Percentiles rank a stretch among this genome's conserved stretches.
These are phyloP conservation scores for Wilhelminamyces savonicus DNA, from an alignment of 805 yeast genomes.

Conservation along the genomic window DNA sequence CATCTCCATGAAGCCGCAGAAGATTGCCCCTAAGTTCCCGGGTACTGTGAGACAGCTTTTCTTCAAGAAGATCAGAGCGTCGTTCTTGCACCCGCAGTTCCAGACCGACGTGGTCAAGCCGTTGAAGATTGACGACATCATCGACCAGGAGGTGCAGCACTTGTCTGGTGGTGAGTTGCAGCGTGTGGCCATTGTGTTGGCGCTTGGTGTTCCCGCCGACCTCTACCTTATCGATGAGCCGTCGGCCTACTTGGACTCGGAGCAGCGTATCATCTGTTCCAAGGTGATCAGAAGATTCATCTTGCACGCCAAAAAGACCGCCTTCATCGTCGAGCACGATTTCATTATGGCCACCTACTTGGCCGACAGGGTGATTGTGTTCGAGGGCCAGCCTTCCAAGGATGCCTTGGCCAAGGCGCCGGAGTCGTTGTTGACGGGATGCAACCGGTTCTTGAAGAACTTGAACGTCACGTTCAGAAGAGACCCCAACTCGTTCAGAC, in stretches of 20 bases:
- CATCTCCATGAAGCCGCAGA: conserved; percentile 98
- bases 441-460: conserved; percentile 94
- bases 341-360: conserved; percentile 99
- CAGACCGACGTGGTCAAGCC: conserved; percentile 98
- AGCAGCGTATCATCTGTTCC: conserved; percentile 98
- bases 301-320: conserved; percentile 94
- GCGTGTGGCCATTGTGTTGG: conserved; percentile 95
- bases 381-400: conserved; percentile 90
- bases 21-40: conserved; percentile 96
- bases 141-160: conserved; percentile 96
- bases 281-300: conserved; percentile 97
- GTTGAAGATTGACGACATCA: conserved; percentile 83
- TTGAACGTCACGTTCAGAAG: conserved; percentile 98
- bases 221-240: conserved; percentile 98
- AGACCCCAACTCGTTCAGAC: conserved; percentile 97
- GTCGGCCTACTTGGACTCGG: conserved; percentile 97
- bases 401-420: conserved; percentile 83
- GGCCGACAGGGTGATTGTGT: conserved; percentile 98
- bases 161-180: conserved; percentile 99
- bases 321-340: conserved; percentile 99
- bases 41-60: conserved; percentile 98
- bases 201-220: conserved; percentile 93
- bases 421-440: conserved; percentile 91
- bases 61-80: conserved; percentile 91
- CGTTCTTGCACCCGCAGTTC: conserved; percentile 94